Evolutionary conservation across 805 yeast genomes (phyloP), one percentile per base, ranked within the genome.

Genomic region (Pichia cephalocereana): DNA sequence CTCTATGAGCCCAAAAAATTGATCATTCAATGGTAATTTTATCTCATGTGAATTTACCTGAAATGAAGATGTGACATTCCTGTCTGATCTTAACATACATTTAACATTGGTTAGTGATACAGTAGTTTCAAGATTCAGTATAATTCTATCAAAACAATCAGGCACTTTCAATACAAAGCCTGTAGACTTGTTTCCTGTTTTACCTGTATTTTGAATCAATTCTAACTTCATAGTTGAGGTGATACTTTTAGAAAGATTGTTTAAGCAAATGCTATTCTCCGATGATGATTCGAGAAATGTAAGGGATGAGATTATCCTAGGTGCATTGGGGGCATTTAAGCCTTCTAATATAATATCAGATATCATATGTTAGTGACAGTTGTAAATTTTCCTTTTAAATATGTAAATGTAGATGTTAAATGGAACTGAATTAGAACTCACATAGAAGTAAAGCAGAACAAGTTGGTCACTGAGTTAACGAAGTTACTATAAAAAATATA

Each of bases 281-380:
- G 50, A 40, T 11, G 47, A 36, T 18, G 50, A 38, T 19, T 46
- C 44, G 5, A 40, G 8, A 40, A 47, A 47, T 18, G 38, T 28
- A 15, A 47, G 30, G 18, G 19, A 12, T 4, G 43, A 12, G 10
- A 47, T 31, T 2, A 39, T 5, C 9, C 12, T 39, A 28, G 43
- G 41, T 31, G 40, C 40, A 10, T 40, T 12, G 12, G 28, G 38
- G 12, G 30, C n/a, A 17, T 43, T 43, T 15, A 43, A 10, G 9
- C 39, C n/a, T 8, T 9, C 30, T 14, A 45, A 9, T 7, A 45
- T 36, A 15, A 27, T 11, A 9, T 45, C 44, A 6, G 40, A 14
- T 6, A 28, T 32, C 26, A 45, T 45, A 4, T 36, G 18, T 8
- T 4, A 23, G 6, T 12, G 17, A 34, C 17, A 30, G 31, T 11